A percentile compares a stretch with the other conserved stretches of the same genome.
phyloP scores from a whole-genome alignment of 306 rosid genomes.

The Purshia tridentata region DNA sequence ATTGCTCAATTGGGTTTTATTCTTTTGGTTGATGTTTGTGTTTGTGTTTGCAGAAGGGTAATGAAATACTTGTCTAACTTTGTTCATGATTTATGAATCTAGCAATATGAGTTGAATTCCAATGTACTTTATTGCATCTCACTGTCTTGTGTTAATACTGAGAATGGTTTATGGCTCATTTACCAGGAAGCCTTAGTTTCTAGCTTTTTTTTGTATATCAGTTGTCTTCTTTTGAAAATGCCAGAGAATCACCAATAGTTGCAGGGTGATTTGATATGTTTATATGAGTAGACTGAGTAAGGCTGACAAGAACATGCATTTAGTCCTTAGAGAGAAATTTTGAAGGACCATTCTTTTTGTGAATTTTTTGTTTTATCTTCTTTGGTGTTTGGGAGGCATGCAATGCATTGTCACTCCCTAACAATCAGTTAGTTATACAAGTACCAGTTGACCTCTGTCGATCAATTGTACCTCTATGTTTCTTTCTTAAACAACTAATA shows the following conservation, averaged over 20 bases:
- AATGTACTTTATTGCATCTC: too few relatives aligned
- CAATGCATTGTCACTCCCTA: neutral
- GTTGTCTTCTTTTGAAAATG: too few relatives aligned
- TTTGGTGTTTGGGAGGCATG: neutral
- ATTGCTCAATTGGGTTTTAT: neutral
- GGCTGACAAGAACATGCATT: neutral
- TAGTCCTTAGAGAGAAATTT: neutral
- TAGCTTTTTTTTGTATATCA: too few relatives aligned
- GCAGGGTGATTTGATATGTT: neutral
- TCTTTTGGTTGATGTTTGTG: neutral
- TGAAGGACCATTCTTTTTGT: neutral
- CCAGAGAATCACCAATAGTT: neutral
- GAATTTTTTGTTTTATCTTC: neutral
- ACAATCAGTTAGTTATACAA: neutral
- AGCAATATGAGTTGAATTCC: too few relatives aligned
- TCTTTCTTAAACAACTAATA: slow-evolving; percentile 8
- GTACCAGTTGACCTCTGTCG: neutral
- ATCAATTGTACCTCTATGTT: neutral
- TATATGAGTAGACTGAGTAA: neutral
- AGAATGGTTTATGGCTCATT: neutral
- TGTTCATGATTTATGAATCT: neutral
- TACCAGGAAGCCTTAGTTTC: too few relatives aligned
- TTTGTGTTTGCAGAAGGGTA: neutral
- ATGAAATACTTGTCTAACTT: neutral
- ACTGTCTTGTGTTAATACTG: too few relatives aligned